Percentiles rank a stretch among this genome's conserved stretches.
Conservation (phyloP, 176 grass and related monocot genomes). For the Otatea glauca region DNA sequence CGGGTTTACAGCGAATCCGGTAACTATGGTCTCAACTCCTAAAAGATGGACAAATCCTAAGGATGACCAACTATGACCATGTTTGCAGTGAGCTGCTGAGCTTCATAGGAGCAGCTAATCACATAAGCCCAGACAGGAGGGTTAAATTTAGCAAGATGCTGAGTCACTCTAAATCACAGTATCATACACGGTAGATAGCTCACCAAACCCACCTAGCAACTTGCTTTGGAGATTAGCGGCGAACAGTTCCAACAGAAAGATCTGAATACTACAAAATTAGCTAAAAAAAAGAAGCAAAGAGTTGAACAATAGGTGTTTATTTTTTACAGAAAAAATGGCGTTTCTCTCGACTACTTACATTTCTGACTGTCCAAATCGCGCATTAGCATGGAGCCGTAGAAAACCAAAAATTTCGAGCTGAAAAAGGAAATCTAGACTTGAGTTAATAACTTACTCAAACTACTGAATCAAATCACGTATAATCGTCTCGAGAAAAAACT, state of each 20-base stretch:
- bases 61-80: background rate
- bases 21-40: background rate
- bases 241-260: background rate
- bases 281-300: background rate
- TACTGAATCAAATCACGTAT: background rate
- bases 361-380: background rate
- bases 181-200: background rate
- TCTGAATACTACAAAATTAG: background rate
- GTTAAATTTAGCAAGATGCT: background rate
- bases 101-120: background rate
- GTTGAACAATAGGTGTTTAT: background rate
- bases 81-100: background rate
- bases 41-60: background rate
- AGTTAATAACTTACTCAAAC: background rate
- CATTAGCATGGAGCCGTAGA: background rate
- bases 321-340: background rate
- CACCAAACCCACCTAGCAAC: background rate
- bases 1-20: too few relatives aligned
- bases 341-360: background rate
- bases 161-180: background rate
- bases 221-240: slow-evolving; percentile 6
- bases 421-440: background rate
- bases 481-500: background rate
- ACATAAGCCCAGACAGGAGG: background rate
- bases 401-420: slow-evolving; percentile 2